These are phyloP conservation scores for Microascus cirrosus DNA, from an alignment of 2,329 filamentous ascomycete genomes.

Conservation along the genomic window DNA sequence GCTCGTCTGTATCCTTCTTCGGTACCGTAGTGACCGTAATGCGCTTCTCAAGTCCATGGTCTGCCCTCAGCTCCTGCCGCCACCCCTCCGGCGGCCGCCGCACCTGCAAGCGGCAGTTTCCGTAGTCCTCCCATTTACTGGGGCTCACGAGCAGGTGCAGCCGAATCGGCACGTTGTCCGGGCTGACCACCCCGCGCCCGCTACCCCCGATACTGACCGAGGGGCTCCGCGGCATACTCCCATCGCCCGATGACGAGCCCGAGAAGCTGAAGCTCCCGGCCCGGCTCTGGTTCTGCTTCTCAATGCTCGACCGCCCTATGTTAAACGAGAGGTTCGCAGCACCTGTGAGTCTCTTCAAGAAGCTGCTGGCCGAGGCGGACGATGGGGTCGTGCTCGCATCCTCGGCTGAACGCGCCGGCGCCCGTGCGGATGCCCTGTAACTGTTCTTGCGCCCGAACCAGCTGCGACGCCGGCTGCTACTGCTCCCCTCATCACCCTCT, in stretches of 20 bases:
- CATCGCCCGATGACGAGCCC: conserved; percentile 33
- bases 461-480: conserved; percentile 34
- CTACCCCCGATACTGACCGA: conserved; percentile 44
- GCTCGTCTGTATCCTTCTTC: conserved; percentile 35
- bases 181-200: conserved; percentile 43
- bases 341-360: conserved; percentile 66
- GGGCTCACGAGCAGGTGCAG: conserved; percentile 69
- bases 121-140: conserved; percentile 85
- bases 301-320: conserved; percentile 67
- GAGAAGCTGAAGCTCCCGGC: conserved; percentile 50
- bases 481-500: conserved; percentile 19
- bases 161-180: conserved; percentile 74
- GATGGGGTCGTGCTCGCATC: conserved; percentile 56
- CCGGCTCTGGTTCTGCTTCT: conserved; percentile 30
- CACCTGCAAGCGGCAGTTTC: conserved; percentile 73
- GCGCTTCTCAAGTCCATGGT: conserved; percentile 69
- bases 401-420: conserved; percentile 58
- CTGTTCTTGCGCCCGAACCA: conserved; percentile 56
- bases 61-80: conserved; percentile 44
- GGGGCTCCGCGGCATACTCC: conserved; percentile 41
- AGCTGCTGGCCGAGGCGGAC: conserved; percentile 56
- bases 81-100: conserved; percentile 58
- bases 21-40: conserved; percentile 67
- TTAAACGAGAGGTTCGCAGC: conserved; percentile 66
- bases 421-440: conserved; percentile 50